A percentile compares a stretch with the other conserved stretches of the same genome.
phyloP scores from a whole-genome alignment of 352 stramenopile species.

The Phytophthora litchii region DNA sequence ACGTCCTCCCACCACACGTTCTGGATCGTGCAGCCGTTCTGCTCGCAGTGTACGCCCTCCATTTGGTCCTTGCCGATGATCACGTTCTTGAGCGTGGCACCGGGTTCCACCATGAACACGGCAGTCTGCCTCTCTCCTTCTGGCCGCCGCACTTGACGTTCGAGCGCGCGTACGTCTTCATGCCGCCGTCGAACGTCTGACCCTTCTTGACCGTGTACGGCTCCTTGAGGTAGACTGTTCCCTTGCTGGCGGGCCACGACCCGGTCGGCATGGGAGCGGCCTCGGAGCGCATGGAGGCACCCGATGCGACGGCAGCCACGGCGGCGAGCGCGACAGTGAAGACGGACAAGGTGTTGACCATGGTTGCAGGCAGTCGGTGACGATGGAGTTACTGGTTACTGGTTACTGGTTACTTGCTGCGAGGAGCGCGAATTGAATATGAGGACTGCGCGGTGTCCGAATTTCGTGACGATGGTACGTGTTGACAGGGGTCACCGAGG shows the following conservation, averaged over 20 bases:
- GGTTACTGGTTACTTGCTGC: slow-evolving; percentile 9
- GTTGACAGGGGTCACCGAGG: neutral
- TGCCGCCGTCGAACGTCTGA: slow-evolving; percentile 44
- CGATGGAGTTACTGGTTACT: neutral
- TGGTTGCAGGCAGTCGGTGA: slow-evolving; percentile 1
- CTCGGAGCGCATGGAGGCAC: slow-evolving; percentile 24
- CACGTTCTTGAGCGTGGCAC: slow-evolving; percentile 11
- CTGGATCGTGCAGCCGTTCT: slow-evolving; percentile 34
- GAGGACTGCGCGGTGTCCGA: neutral
- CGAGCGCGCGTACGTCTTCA: slow-evolving; percentile 59
- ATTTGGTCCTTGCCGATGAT: slow-evolving; percentile 20
- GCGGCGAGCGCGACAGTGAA: slow-evolving; percentile 13
- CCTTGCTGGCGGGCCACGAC: slow-evolving; percentile 33
- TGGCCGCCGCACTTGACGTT: slow-evolving; percentile 41
- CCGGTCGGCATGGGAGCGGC: slow-evolving; percentile 29
- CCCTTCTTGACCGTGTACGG: slow-evolving; percentile 42
- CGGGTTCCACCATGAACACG: slow-evolving; percentile 31
- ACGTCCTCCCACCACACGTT: slow-evolving; percentile 41
- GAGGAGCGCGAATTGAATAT: slow-evolving; percentile 19
- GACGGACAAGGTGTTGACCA: slow-evolving; percentile 21
- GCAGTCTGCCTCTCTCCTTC: slow-evolving; percentile 28
- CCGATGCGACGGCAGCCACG: slow-evolving; percentile 13
- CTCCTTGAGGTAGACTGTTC: slow-evolving; percentile 23
- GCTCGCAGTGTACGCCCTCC: slow-evolving; percentile 26
- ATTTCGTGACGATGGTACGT: neutral